Base-by-base conservation (phyloP, 176 grass and related monocot species). In the Musa beccarii region DNA sequence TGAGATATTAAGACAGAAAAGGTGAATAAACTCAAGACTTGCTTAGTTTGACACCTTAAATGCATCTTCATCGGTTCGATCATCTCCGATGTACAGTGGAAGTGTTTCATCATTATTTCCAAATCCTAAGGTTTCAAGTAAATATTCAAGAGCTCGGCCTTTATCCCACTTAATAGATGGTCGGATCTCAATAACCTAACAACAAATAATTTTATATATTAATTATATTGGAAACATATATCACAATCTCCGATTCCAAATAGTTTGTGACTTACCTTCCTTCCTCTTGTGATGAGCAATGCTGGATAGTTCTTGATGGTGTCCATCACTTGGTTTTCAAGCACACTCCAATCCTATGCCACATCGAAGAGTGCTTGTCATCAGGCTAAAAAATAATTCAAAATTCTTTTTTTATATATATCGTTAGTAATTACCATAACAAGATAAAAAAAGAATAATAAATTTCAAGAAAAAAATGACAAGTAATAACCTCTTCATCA, bases 51-150 rank as follows among this genome's bases (percentile, higher is more conserved):
- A 54, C 34, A 89, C 87, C 84, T 77, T 85, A 76, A 92, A 92
- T 0, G 90, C 90, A 69, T 92, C 90, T 86, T 92, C 90, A 73
- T 92, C 90, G 20, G 87, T 87, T 52, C 82, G 84, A 83, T 92
- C 90, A 76, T 92, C 90, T 63, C 90, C 90, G 26, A 92, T 79
- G 70, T 92, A 89, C 20, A 92, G 75, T 0, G 90, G 87, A 71
- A 92, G 87, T 0, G 84, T 87, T 67, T 72, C 59, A 51, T 12
- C 1, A 59, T 20, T 17, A 5, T 70, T 81, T 1, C 10, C 55
- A 49, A 49, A 83, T 4, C 81, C 88, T 81, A 86, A 75, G 1
- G 71, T 57, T 17, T 64, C 52, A 43, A 92, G 75, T 17, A 92
- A 77, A 81, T 89, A 92, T 68, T 86, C 84, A 23, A 92, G 87